phyloP scores from a whole-genome alignment of 257 asterid species.

The Phtheirospermum japonicum region DNA sequence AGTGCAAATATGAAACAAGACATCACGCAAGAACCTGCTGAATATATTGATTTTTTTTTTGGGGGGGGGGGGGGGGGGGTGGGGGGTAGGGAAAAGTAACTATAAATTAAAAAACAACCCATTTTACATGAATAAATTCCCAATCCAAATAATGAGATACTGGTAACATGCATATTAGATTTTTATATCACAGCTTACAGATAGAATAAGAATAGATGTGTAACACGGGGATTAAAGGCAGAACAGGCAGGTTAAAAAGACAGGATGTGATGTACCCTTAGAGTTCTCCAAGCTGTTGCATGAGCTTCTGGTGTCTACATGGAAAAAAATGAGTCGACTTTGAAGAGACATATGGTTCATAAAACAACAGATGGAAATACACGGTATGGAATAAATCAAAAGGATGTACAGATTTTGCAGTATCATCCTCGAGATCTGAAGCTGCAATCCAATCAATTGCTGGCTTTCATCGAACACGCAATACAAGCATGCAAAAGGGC shows the following conservation, averaged over 20 bases:
- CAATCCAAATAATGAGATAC: too few relatives aligned
- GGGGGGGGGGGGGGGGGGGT: too few relatives aligned
- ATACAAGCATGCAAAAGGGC: constrained; percentile 96
- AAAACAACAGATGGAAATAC: constrained; percentile 14
- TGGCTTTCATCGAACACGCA: constrained; percentile 78
- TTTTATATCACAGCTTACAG: too few relatives aligned
- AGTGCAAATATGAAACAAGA: too few relatives aligned
- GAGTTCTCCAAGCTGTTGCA: constrained; percentile 79
- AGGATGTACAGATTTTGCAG: constrained; percentile 51
- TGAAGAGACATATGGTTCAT: constrained; percentile 23
- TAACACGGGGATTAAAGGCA: constrained; percentile 5
- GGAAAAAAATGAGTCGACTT: constrained; percentile 23
- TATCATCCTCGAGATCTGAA: constrained; percentile 95
- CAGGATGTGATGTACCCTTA: constrained; percentile 44
- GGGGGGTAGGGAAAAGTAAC: too few relatives aligned
- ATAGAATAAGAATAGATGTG: background rate
- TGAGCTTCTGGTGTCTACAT: constrained; percentile 84
- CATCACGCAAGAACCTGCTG: too few relatives aligned
- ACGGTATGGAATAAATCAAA: constrained; percentile 11
- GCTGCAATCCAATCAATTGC: constrained; percentile 97
- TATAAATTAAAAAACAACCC: too few relatives aligned
- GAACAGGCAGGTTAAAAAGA: constrained; percentile 3
- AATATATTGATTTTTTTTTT: too few relatives aligned
- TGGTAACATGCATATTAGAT: too few relatives aligned
- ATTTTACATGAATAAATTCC: too few relatives aligned